Base-by-base conservation (phyloP, 257 asterid species). In the Ballota nigra region DNA sequence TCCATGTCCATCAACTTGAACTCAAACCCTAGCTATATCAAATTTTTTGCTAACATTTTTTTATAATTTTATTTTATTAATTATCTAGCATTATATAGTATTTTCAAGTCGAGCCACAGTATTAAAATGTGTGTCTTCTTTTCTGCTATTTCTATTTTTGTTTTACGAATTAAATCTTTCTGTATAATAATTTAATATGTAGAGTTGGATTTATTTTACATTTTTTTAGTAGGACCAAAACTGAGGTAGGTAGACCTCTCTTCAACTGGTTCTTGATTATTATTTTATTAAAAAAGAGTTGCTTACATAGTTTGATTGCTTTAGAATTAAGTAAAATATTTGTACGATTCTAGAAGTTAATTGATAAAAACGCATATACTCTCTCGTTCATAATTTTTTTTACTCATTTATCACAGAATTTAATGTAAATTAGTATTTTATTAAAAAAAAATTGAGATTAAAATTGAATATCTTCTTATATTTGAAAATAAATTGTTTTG, bases 171-270 rank as follows among this genome's bases (percentile, higher is more conserved):
- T 59, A 59, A 59, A 28, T 28, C 8, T 59, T 5, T 28, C 8
- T 2, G 34, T 28, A 4, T 2, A 8, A 26, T 24, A 24, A 22
- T 55, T 55, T 24, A 57, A 24, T 13, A 8, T 13, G 34, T 5
- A 4, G 4, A 28, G 31, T 28, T 28, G 2, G 31, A 28, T 28
- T 40, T 6, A 8, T 26, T 16, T 12, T 38, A 15, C 6, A 5
- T 22, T 23, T 8, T 55, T 24, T 63, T 49, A 51, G 58, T 31
- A 64, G 71, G 77, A 36, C 63, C 70, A 15, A 61, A 20, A 13
- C 13, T 74, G 68, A 73, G 23, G 68, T 66, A 55, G 38, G 52
- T 56, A 65, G 38, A 40, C 56, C 67, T 56, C 66, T 64, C 31
- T 65, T 43, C 67, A 24, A 64, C 61, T 65, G 66, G 31, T 24